Evolutionary conservation across 148 eudicot genomes (phyloP).

Genomic region (Spergularia marina): DNA sequence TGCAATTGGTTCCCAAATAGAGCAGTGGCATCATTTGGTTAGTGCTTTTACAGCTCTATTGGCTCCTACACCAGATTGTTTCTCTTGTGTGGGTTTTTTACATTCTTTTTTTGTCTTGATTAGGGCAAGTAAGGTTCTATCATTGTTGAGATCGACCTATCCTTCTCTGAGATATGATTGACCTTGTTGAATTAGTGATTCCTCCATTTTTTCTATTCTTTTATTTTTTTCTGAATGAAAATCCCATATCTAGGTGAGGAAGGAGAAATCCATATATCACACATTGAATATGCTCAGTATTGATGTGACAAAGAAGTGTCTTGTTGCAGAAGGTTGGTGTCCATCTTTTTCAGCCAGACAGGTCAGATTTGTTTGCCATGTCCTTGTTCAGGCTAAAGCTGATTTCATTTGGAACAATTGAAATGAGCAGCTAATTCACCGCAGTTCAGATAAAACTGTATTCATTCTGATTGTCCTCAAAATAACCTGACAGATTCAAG

Average conservation of each 20-base stretch:
- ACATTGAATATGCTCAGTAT: constrained; percentile 68
- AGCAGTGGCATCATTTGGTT: constrained; percentile 60
- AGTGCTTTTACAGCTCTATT: constrained; percentile 19
- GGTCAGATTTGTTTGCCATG: constrained; percentile 34
- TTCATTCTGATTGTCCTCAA: constrained; percentile 7
- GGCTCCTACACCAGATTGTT: neutral
- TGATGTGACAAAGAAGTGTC: constrained; percentile 77
- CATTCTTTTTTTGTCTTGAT: no score
- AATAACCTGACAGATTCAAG: constrained; percentile 48
- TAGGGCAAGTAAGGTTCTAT: neutral
- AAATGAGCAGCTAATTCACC: constrained; percentile 2
- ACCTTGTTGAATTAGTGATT: neutral
- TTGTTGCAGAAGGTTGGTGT: constrained; percentile 86
- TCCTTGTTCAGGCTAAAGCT: constrained; percentile 14
- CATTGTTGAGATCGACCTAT: neutral
- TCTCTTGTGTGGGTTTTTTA: neutral
- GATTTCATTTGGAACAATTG: neutral
- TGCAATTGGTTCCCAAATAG: constrained; percentile 53
- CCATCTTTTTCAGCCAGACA: constrained; percentile 61
- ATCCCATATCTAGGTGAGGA: constrained; percentile 44
- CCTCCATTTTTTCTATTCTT: neutral
- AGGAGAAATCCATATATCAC: constrained; percentile 63
- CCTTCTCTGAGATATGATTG: neutral
- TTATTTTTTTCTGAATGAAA: neutral
- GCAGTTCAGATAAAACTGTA: neutral